Percentiles rank a stretch among this genome's conserved stretches.
Conservation (phyloP, 257 asterid genomes). For the Nicotiana knightiana region DNA sequence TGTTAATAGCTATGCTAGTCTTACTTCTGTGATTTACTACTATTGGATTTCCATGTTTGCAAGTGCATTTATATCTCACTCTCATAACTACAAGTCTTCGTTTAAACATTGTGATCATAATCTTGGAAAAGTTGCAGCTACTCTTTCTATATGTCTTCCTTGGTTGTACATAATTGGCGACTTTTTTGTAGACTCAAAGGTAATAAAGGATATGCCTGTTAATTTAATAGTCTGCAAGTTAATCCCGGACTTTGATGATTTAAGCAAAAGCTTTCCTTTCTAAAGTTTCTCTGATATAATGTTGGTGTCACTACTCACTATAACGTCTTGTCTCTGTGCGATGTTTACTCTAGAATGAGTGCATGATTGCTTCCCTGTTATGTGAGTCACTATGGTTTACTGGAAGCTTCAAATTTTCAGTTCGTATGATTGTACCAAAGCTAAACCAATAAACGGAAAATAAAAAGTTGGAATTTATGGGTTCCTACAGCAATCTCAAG, state of each 20-base stretch:
- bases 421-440: background rate
- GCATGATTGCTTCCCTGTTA: background rate
- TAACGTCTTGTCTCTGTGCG: background rate
- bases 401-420: background rate
- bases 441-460: background rate
- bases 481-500: too few species aligned
- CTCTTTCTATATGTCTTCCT: background rate
- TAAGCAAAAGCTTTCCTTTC: background rate
- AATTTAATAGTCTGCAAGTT: background rate
- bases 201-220: background rate
- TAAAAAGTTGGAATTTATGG: background rate
- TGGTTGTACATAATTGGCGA: background rate
- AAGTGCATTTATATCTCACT: background rate
- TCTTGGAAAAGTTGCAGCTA: slow-evolving; percentile 2
- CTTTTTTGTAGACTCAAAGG: background rate
- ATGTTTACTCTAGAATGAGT: background rate
- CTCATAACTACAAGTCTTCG: background rate
- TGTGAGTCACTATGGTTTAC: background rate
- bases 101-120: background rate
- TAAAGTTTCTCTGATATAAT: background rate
- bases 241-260: background rate
- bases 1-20: background rate
- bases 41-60: background rate
- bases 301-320: background rate
- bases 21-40: background rate